These are phyloP conservation scores for Sextonia rubra DNA, from an alignment of 164 flowering plant genomes.

Conservation along the genomic window DNA sequence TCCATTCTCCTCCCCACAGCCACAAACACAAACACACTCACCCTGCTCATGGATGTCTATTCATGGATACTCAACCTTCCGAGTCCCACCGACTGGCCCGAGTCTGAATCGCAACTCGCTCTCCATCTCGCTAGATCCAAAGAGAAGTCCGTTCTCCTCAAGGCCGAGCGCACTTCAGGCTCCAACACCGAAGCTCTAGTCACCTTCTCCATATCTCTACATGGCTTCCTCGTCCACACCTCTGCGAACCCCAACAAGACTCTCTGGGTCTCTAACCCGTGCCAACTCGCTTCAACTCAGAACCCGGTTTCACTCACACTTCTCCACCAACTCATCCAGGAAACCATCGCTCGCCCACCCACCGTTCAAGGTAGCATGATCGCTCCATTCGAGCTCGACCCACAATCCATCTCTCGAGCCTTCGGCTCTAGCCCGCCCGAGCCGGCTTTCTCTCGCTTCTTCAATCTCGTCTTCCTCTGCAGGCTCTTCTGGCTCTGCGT, in stretches of 20 bases:
- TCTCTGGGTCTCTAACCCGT: conserved; percentile 76
- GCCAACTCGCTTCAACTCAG: conserved; percentile 41
- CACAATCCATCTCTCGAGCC: conserved; percentile 47
- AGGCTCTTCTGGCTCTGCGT: conserved; percentile 81
- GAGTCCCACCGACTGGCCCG: conserved; percentile 42
- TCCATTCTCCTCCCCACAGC: neutral
- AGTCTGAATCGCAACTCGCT: conserved; percentile 32
- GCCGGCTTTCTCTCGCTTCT: conserved; percentile 52
- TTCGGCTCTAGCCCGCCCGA: conserved; percentile 64
- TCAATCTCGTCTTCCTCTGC: conserved; percentile 59
- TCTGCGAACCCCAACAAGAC: conserved; percentile 17
- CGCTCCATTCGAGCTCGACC: conserved; percentile 46
- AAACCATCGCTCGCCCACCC: conserved; percentile 63
- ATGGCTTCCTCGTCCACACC: conserved; percentile 39
- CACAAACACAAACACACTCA: neutral
- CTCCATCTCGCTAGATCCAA: conserved; percentile 36
- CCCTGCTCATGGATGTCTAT: conserved; percentile 56
- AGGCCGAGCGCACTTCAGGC: conserved; percentile 46
- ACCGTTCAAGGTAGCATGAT: conserved; percentile 25
- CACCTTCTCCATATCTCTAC: conserved; percentile 41
- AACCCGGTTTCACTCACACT: conserved; percentile 58
- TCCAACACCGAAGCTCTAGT: conserved; percentile 39
- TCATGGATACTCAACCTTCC: conserved; percentile 81
- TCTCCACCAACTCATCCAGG: conserved; percentile 71
- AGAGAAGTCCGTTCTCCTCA: conserved; percentile 48